Conservation (phyloP, 345 rosid genomes). For the Carallia brachiata region DNA sequence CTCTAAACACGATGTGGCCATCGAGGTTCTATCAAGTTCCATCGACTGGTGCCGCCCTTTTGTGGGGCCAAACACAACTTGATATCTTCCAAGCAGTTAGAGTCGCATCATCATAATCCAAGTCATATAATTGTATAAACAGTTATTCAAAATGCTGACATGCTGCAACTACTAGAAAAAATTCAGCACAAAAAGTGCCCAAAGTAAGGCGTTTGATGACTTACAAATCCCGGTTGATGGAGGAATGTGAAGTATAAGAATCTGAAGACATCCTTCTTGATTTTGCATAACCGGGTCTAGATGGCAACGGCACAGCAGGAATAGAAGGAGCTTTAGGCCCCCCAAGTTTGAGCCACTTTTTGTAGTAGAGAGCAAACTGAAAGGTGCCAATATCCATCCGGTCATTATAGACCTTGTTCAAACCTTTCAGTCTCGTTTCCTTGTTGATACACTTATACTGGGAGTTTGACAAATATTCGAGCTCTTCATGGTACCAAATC, state of each 20-base stretch:
- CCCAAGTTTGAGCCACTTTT: slow-evolving; percentile 56
- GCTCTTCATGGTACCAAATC: slow-evolving; percentile 56
- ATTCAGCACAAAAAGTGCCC: neutral
- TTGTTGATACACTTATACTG: slow-evolving; percentile 16
- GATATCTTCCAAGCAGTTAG: slow-evolving; percentile 30
- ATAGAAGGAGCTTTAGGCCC: slow-evolving; percentile 47
- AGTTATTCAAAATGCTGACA: neutral
- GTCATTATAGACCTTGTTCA: slow-evolving; percentile 41
- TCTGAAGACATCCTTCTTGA: slow-evolving; percentile 51
- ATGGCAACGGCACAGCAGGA: slow-evolving; percentile 53
- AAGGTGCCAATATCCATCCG: slow-evolving; percentile 51
- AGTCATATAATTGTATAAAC: neutral
- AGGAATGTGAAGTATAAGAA: slow-evolving; percentile 38
- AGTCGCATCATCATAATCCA: slow-evolving; percentile 6
- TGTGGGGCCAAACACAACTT: slow-evolving; percentile 42
- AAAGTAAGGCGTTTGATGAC: slow-evolving; percentile 14
- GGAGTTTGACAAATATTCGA: slow-evolving; percentile 32
- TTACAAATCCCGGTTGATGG: slow-evolving; percentile 45
- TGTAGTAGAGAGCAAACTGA: slow-evolving; percentile 52
- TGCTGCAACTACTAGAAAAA: neutral
- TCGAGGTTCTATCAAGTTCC: slow-evolving; percentile 29
- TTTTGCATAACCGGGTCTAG: slow-evolving; percentile 24
- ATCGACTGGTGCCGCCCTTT: slow-evolving; percentile 26
- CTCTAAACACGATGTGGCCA: slow-evolving; percentile 15
- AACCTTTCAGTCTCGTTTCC: slow-evolving; percentile 34